Evolutionary conservation across 164 flowering plant genomes (phyloP), one percentile per base, ranked within the genome.

Genomic region (Pachysandra terminalis): DNA sequence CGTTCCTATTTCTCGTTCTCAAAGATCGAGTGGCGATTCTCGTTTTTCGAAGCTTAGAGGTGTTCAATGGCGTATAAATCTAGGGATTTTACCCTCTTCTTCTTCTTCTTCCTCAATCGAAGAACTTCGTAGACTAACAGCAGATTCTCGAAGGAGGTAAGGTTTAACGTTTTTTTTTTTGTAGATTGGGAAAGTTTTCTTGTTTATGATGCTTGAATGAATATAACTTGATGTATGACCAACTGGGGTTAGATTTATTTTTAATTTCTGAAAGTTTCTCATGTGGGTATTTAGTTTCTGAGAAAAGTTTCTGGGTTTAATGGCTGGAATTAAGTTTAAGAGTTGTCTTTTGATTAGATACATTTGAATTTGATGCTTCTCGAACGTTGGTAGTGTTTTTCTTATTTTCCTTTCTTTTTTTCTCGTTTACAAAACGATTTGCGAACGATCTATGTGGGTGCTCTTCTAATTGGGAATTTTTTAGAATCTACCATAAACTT

Each of bases 101-200:
- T 69, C 85, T 68, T 79, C 37, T 32, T 32, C 37, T 32, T 32
- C n/a, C n/a, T n/a, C 89, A 9, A 66, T 85, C 22, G 96, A 87
- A 65, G 88, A 89, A 75, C 91, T 92, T 68, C 97, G 99, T 17
- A 86, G 94, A 0, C 91, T 88, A 23, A 84, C 97, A 0, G 97
- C 99, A 19, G 89, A 95, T 80, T 82, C 85, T 70, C 74, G 97
- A 9, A 76, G 99, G 66, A 88, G 94, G 99, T 91, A 77, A 27
- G 19, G 19, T 52, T 35, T 16, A 15, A 37, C 21, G 41, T 56
- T 24, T 1, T 5, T 28, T 52, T 65, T n/a, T 69, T 45, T 59
- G 60, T 32, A 23, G 19, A 19, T 61, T 52, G 13, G 25, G 23
- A 21, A 28, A 6, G 26, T 62, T 59, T 8, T 61, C 10, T 9